These are phyloP conservation scores for Diplogelasinospora grovesii DNA, from an alignment of 495 filamentous ascomycete species.

Conservation along the genomic window DNA sequence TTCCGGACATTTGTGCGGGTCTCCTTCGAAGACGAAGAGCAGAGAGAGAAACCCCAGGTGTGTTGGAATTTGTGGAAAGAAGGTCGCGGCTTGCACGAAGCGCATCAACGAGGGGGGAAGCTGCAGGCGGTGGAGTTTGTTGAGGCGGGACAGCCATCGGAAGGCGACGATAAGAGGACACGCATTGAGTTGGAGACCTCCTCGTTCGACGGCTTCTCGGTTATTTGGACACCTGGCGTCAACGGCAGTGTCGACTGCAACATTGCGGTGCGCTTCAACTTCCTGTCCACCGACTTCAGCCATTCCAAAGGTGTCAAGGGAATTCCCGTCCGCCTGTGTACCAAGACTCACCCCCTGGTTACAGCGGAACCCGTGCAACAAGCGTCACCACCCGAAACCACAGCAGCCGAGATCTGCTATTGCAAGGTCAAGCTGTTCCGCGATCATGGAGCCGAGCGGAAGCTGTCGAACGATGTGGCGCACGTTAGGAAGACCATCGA, in stretches of 20 bases:
- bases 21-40: slow-evolving; percentile 90
- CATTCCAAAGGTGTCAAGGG: slow-evolving; percentile 98
- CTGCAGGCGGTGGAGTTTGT: slow-evolving; percentile 91
- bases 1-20: slow-evolving; percentile 87
- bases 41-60: slow-evolving; percentile 68
- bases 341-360: slow-evolving; percentile 74
- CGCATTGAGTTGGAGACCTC: slow-evolving; percentile 72
- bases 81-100: slow-evolving; percentile 79
- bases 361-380: slow-evolving; percentile 40
- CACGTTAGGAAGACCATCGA: slow-evolving; percentile 92
- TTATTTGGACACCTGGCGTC: slow-evolving; percentile 71
- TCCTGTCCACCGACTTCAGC: slow-evolving; percentile 95
- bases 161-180: slow-evolving; percentile 63
- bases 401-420: slow-evolving; percentile 71
- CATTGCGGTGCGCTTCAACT: slow-evolving; percentile 91
- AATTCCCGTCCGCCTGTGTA: slow-evolving; percentile 84
- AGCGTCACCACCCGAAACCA: slow-evolving; percentile 30
- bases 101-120: slow-evolving; percentile 79
- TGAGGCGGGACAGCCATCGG: slow-evolving; percentile 63
- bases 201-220: slow-evolving; percentile 88
- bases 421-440: slow-evolving; percentile 96
- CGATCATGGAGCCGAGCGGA: slow-evolving; percentile 93
- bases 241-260: slow-evolving; percentile 62
- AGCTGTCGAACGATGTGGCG: slow-evolving; percentile 86
- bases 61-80: slow-evolving; percentile 98